A percentile compares a stretch with the other conserved stretches of the same genome.
These are phyloP conservation scores for Coprinellus micaceus DNA, from an alignment of 768 basidiomycete genomes.

Conservation along the genomic window DNA sequence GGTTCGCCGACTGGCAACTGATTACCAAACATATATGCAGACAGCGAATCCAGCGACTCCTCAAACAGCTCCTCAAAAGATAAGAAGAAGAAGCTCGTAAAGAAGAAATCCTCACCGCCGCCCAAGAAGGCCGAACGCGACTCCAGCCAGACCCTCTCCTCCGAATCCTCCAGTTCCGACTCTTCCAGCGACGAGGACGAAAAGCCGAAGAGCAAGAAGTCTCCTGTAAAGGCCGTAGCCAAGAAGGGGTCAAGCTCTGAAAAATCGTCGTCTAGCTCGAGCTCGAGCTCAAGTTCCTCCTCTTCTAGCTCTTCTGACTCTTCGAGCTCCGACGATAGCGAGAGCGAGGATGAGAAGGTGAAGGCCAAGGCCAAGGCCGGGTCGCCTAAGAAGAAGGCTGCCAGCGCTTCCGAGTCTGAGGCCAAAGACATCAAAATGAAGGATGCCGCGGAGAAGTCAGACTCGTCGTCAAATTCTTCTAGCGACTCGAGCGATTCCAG, in stretches of 20 bases:
- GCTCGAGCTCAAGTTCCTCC: no score
- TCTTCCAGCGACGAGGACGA: background rate
- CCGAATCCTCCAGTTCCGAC: background rate
- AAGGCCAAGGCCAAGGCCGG: background rate
- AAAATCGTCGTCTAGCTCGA: background rate
- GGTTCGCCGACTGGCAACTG: background rate
- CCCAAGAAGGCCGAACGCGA: background rate
- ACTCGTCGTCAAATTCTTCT: slow-evolving; percentile 19
- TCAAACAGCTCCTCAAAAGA: background rate
- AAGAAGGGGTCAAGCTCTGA: slow-evolving; percentile 4
- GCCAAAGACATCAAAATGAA: slow-evolving; percentile 19
- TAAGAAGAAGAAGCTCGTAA: slow-evolving; percentile 4
- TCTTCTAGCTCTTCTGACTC: slow-evolving; percentile 2
- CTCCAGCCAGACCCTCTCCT: background rate
- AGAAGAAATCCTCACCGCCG: background rate
- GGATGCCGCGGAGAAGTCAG: slow-evolving; percentile 1
- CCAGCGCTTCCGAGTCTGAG: slow-evolving; percentile 26
- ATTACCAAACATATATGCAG: background rate
- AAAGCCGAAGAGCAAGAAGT: background rate
- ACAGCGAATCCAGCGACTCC: slow-evolving; percentile 1
- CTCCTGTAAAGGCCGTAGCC: background rate
- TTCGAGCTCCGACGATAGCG: no score
- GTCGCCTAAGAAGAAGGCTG: background rate
- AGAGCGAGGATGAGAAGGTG: background rate
- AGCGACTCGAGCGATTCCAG: slow-evolving; percentile 25